Evolutionary conservation across 1,284 basidiomycete species (phyloP).

Genomic region (Fomitopsis palustris): DNA sequence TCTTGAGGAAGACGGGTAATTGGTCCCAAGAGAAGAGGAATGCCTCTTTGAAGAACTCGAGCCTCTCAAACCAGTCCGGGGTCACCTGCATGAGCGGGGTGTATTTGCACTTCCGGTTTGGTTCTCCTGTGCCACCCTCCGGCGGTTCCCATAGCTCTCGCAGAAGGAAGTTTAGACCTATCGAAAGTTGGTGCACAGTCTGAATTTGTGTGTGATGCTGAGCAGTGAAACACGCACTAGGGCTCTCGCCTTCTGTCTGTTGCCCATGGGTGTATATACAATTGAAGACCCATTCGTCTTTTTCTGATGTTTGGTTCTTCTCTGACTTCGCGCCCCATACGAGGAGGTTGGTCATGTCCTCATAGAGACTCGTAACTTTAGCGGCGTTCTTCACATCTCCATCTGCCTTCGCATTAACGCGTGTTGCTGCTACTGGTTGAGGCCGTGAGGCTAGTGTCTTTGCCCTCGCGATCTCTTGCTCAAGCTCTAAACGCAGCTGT

Average conservation of each 20-base stretch:
- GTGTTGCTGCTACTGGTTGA: slow-evolving; percentile 20
- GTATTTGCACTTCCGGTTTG: slow-evolving; percentile 52
- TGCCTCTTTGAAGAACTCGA: slow-evolving; percentile 57
- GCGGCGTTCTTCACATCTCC: slow-evolving; percentile 51
- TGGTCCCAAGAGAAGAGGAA: slow-evolving; percentile 70
- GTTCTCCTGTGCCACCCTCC: slow-evolving; percentile 37
- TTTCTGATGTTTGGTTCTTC: slow-evolving; percentile 20
- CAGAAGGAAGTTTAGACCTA: slow-evolving; percentile 60
- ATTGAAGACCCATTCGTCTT: slow-evolving; percentile 27
- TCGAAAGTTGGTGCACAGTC: neutral
- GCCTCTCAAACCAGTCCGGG: slow-evolving; percentile 44
- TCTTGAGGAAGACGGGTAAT: slow-evolving; percentile 59
- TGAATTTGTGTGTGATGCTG: neutral
- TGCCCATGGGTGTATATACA: slow-evolving; percentile 32
- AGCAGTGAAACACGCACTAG: neutral
- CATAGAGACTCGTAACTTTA: slow-evolving; percentile 33
- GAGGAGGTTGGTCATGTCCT: slow-evolving; percentile 38
- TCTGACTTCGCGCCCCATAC: slow-evolving; percentile 29
- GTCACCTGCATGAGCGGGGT: slow-evolving; percentile 58
- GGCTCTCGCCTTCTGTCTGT: neutral
- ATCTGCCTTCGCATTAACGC: slow-evolving; percentile 26
- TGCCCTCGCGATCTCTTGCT: slow-evolving; percentile 58
- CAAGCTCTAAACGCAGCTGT: slow-evolving; percentile 49
- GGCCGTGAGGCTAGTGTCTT: slow-evolving; percentile 43
- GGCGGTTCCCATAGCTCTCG: slow-evolving; percentile 34